A percentile compares a stretch with the other conserved stretches of the same genome.
Evolutionary conservation across 495 filamentous ascomycete species (phyloP).

Genomic region (Clohesyomyces aquaticus): DNA sequence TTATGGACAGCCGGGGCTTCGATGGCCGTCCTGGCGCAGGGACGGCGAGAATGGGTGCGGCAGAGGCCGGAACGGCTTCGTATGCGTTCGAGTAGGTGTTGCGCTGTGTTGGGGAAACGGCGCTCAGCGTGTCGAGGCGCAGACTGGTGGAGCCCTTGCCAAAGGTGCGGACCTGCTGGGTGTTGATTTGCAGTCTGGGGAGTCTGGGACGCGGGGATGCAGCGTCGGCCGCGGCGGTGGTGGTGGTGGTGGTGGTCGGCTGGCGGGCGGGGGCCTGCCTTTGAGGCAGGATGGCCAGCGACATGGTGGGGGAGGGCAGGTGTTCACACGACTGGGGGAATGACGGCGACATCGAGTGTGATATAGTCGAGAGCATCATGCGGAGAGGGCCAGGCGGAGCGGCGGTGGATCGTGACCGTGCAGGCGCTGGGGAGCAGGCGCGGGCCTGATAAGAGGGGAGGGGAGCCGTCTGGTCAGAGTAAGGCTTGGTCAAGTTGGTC

Average conservation of each 20-base stretch:
- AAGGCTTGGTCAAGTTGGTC: too few species aligned
- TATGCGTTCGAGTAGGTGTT: constrained; percentile 85
- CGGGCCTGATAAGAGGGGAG: constrained; percentile 47
- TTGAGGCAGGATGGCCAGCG: constrained; percentile 46
- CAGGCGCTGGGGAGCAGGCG: constrained; percentile 35
- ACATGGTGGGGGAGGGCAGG: constrained; percentile 31
- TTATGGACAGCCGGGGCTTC: constrained; percentile 47
- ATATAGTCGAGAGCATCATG: constrained; percentile 44
- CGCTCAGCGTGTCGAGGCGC: constrained; percentile 61
- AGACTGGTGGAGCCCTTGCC: constrained; percentile 59
- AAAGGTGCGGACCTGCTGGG: constrained; percentile 55
- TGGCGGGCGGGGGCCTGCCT: constrained; percentile 22
- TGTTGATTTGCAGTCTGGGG: constrained; percentile 83
- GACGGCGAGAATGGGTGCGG: constrained; percentile 47
- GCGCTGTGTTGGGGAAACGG: constrained; percentile 73
- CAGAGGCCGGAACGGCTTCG: constrained; percentile 61
- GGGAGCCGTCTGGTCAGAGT: constrained; percentile 44
- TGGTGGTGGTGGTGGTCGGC: constrained; percentile 46
- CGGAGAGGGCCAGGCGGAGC: constrained; percentile 29
- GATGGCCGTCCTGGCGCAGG: constrained; percentile 32
- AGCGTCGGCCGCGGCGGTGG: too few species aligned
- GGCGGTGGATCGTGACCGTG: constrained; percentile 23
- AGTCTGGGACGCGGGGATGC: constrained; percentile 71
- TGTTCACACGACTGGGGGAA: constrained; percentile 32
- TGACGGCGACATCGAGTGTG: constrained; percentile 40